phyloP scores from a whole-genome alignment of 169 alveolate genomes.

The Pseudocohnilembus persalinus region DNA sequence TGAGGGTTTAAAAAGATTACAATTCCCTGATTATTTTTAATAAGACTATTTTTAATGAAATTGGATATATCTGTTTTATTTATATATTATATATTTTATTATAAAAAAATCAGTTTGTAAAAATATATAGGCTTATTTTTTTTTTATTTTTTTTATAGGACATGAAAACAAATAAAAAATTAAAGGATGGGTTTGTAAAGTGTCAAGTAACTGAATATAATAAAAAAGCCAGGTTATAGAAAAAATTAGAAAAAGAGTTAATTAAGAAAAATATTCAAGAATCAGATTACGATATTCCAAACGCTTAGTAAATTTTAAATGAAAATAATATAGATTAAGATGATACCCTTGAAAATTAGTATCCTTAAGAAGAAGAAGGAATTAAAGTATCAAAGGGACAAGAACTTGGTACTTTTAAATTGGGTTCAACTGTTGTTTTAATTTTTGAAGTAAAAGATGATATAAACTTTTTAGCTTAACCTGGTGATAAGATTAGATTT shows the following conservation, averaged over 20 bases:
- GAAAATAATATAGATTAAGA: no score
- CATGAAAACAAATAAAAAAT: neutral
- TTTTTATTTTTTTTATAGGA: neutral
- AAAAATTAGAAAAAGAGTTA: no score
- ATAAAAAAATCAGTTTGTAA: no score
- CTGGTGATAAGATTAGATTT: slow-evolving; percentile 57
- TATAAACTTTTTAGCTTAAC: slow-evolving; percentile 65
- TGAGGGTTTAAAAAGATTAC: slow-evolving; percentile 24
- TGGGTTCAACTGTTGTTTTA: slow-evolving; percentile 88
- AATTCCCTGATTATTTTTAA: neutral
- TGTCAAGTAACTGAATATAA: neutral
- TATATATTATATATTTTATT: no score
- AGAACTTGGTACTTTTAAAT: slow-evolving; percentile 86
- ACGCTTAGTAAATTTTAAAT: no score
- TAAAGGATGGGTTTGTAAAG: neutral
- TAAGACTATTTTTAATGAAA: neutral
- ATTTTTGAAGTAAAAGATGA: slow-evolving; percentile 83
- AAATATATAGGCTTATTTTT: no score
- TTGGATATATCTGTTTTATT: neutral
- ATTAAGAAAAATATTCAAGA: no score
- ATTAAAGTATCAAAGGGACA: slow-evolving; percentile 73
- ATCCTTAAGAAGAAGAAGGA: slow-evolving; percentile 31
- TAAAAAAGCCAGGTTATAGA: neutral
- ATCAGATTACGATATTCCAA: no score
- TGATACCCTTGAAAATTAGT: neutral